These are phyloP conservation scores for Cinchona pubescens DNA, from an alignment of 257 asterid species.

Conservation along the genomic window DNA sequence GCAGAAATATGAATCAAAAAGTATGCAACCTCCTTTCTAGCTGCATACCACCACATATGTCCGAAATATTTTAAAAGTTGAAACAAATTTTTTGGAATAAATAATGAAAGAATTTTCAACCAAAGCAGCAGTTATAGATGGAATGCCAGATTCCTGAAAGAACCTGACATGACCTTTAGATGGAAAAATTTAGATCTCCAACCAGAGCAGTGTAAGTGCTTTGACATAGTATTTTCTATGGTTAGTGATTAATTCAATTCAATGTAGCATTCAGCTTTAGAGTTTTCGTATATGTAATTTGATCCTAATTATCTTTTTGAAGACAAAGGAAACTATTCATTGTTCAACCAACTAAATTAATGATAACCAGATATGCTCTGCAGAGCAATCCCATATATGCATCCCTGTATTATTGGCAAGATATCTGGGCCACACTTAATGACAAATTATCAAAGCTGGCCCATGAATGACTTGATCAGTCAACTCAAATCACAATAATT, in stretches of 20 bases:
- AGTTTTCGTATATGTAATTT: neutral
- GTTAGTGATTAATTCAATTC: neutral
- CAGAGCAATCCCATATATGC: conserved; percentile 1
- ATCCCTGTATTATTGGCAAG: conserved; percentile 6
- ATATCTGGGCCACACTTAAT: conserved; percentile 13
- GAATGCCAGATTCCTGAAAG: neutral
- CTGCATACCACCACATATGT: neutral
- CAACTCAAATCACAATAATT: conserved; percentile 11
- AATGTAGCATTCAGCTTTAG: neutral
- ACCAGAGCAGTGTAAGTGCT: neutral
- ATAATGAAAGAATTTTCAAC: neutral
- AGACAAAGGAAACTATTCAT: conserved; percentile 4
- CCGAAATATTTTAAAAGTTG: neutral
- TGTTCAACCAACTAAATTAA: conserved; percentile 7
- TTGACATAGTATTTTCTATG: neutral
- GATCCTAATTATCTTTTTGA: neutral
- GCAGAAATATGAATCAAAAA: neutral
- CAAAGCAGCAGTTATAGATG: neutral
- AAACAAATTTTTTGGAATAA: neutral
- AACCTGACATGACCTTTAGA: neutral
- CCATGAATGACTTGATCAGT: conserved; percentile 2
- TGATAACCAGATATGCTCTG: neutral
- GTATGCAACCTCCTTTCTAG: neutral
- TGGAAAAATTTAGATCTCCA: neutral
- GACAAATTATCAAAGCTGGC: neutral